Evolutionary conservation across 2,329 filamentous ascomycete genomes (phyloP).

Genomic region (Ascochyta fabae): DNA sequence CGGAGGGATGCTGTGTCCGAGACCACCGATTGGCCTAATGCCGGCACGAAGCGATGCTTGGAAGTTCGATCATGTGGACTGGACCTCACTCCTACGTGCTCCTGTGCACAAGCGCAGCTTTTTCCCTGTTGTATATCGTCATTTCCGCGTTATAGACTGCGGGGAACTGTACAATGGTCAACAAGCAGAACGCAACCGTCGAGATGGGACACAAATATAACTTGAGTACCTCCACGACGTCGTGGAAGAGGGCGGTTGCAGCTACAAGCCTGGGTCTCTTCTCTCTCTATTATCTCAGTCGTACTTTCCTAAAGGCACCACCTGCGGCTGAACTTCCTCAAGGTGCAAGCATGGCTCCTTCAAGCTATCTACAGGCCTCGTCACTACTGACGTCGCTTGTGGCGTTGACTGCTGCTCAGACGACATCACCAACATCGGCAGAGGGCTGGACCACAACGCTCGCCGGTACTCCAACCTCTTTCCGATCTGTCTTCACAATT

Average conservation of each 20-base stretch:
- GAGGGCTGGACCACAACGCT: slow-evolving; percentile 32
- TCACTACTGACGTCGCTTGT: slow-evolving; percentile 33
- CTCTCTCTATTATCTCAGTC: slow-evolving; percentile 5
- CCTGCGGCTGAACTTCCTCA: neutral
- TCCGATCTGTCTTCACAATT: slow-evolving; percentile 46
- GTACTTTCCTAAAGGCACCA: neutral
- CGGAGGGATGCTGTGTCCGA: neutral
- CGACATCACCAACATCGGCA: slow-evolving; percentile 26
- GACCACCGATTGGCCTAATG: slow-evolving; percentile 26
- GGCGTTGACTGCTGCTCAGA: slow-evolving; percentile 31
- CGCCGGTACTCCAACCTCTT: slow-evolving; percentile 39
- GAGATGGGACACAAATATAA: slow-evolving; percentile 14
- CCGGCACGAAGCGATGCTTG: slow-evolving; percentile 22
- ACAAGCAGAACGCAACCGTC: slow-evolving; percentile 7
- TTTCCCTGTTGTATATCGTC: slow-evolving; percentile 18
- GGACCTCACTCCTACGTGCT: slow-evolving; percentile 4
- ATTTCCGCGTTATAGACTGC: slow-evolving; percentile 18
- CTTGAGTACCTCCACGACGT: slow-evolving; percentile 5
- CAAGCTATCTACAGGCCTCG: slow-evolving; percentile 32
- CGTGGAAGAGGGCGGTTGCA: slow-evolving; percentile 9
- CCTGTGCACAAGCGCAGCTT: slow-evolving; percentile 7
- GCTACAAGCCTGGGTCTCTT: slow-evolving; percentile 7
- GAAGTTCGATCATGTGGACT: slow-evolving; percentile 5
- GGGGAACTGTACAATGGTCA: slow-evolving; percentile 18
- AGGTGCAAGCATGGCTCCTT: slow-evolving; percentile 11